Evolutionary conservation across 2,329 filamentous ascomycete species (phyloP), one percentile per base, ranked within the genome.

Genomic region (Alternaria rosae): DNA sequence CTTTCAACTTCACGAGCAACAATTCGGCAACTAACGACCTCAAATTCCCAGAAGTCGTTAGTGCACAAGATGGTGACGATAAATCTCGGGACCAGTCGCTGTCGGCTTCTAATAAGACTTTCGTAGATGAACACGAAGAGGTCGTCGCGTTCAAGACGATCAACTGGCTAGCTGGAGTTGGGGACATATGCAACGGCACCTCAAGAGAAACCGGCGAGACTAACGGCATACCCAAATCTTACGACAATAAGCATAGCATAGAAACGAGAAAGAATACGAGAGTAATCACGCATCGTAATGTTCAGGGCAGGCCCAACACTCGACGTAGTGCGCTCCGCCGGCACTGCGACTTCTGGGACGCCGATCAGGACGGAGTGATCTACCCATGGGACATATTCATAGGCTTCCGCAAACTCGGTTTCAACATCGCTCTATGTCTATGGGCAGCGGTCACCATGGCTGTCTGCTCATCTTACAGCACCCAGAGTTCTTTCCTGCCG

Each of bases 271-370:
- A 17, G 44, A 32, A 8, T 20, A 28, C 42, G 32, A 20, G 10
- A 21, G 20, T 32, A 13, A 28, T 32, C 38, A 25, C 35, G 15
- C 17, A 17, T 44, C 15, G 23, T 8, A 7, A 21, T 4, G 30
- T 21, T 51, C 8, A 4, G 13, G 4, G 5, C 12, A 48, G 12
- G 8, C n/a, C 52, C 17, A 54, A 60, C 21, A 60, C 17, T 17
- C 44, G 50, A 13, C 66, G 61, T n/a, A 67, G 52, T 15, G 58
- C 67, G 1, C 66, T 70, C 2, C 66, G 52, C 21, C 57, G 56
- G 3, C 66, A 70, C 43, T 68, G 67, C 47, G 67, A 66, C 47
- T 68, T 70, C 56, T 69, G 67, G 65, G 61, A 68, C 41, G 42
- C 44, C n/a, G 59, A 68, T 42, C 30, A 54, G 8, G 65, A 68